These are phyloP conservation scores for Eucalyptus tenuipes DNA, from an alignment of 345 rosid genomes.

Conservation along the genomic window DNA sequence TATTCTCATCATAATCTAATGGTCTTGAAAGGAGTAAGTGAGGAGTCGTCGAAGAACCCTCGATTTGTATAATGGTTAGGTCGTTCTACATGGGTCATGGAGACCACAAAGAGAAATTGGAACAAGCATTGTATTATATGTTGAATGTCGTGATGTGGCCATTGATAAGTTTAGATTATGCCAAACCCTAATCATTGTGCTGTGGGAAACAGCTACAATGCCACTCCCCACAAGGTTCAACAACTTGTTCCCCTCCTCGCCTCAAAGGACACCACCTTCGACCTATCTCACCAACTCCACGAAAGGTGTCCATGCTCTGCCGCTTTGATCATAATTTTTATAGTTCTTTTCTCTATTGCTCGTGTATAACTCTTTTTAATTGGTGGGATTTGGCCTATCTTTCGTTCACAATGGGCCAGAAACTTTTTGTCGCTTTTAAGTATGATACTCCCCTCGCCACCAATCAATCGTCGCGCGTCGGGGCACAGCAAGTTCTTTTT, in stretches of 20 bases:
- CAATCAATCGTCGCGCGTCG: background rate
- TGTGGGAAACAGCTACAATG: conserved; percentile 1
- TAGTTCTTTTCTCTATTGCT: background rate
- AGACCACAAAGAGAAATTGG: background rate
- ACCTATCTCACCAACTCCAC: background rate
- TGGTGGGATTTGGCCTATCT: background rate
- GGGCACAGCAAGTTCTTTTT: background rate
- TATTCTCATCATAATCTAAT: background rate
- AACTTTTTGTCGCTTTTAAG: background rate
- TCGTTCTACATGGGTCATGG: background rate
- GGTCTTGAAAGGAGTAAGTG: background rate
- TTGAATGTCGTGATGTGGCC: no score
- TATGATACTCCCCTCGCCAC: background rate
- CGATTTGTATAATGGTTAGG: background rate
- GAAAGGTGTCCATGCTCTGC: background rate
- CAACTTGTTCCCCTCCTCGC: background rate
- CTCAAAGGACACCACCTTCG: background rate
- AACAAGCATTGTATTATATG: background rate
- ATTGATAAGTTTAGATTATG: background rate
- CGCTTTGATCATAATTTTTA: background rate
- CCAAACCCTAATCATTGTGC: background rate
- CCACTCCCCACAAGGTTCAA: background rate
- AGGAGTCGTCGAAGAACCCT: background rate
- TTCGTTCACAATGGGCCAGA: background rate
- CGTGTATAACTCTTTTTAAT: background rate